A percentile compares a stretch with the other conserved stretches of the same genome.
These are phyloP conservation scores for Elaeis guineensis DNA, from an alignment of 176 grass and related monocot genomes.

Conservation along the genomic window DNA sequence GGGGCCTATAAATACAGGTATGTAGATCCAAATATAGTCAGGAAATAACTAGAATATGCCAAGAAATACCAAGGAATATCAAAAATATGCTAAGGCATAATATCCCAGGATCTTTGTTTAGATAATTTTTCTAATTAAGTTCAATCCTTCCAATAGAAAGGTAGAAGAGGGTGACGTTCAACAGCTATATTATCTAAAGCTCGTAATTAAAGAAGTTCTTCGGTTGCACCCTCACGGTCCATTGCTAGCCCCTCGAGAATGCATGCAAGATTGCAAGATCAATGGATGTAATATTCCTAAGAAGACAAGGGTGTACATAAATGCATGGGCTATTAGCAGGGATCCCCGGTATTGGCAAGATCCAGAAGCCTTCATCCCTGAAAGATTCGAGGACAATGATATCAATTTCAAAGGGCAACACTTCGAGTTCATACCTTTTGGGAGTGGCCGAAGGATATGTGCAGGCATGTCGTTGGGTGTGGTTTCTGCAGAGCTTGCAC, in stretches of 20 bases:
- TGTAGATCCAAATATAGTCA: too few species aligned
- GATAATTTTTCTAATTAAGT: too few species aligned
- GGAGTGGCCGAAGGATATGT: slow-evolving; percentile 29
- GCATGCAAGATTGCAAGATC: slow-evolving; percentile 2
- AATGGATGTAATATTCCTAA: slow-evolving; percentile 21
- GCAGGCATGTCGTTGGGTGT: slow-evolving; percentile 18
- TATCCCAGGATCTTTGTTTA: too few species aligned
- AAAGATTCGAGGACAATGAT: slow-evolving; percentile 3
- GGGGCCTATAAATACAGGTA: too few species aligned
- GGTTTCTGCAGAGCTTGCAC: slow-evolving; percentile 5
- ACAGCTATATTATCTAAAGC: slow-evolving; percentile 16
- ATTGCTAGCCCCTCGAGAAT: slow-evolving; percentile 10
- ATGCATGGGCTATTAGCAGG: slow-evolving; percentile 31
- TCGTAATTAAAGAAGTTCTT: slow-evolving; percentile 24
- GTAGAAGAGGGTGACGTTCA: slow-evolving; percentile 9
- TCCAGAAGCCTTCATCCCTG: slow-evolving; percentile 16
- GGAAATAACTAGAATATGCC: too few species aligned
- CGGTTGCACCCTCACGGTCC: slow-evolving; percentile 15
- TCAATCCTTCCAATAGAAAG: too few species aligned
- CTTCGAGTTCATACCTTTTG: slow-evolving; percentile 28
- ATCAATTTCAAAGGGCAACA: slow-evolving; percentile 26
- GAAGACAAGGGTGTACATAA: slow-evolving; percentile 21
- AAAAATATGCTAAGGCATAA: too few species aligned
- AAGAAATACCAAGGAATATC: too few species aligned
- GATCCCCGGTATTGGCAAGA: slow-evolving; percentile 22